These are phyloP conservation scores for Cytospora piceae DNA, from an alignment of 2,329 filamentous ascomycete species.

Conservation along the genomic window DNA sequence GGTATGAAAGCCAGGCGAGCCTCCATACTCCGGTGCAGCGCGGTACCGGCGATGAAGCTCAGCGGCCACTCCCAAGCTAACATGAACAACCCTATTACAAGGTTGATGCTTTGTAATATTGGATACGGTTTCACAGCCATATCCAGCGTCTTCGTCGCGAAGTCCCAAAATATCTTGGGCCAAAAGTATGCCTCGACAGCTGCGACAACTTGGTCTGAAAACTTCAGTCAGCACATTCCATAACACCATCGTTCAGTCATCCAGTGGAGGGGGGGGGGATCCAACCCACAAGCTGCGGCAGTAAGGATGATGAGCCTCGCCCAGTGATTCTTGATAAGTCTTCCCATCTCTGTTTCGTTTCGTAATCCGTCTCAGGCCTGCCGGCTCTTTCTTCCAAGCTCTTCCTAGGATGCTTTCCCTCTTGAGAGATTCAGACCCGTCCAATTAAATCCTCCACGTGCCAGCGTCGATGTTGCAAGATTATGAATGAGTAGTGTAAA, in stretches of 20 bases:
- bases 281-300: conserved; percentile 70
- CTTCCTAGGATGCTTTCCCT: conserved; percentile 31
- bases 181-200: conserved; percentile 91
- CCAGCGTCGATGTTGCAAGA: conserved; percentile 30
- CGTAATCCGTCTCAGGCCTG: conserved; percentile 17
- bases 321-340: conserved; percentile 99
- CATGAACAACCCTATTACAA: conserved; percentile 77
- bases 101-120: conserved; percentile 85
- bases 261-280: too few species aligned
- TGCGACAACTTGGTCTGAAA: conserved; percentile 80
- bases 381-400: conserved; percentile 29
- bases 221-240: conserved; percentile 4
- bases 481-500: conserved; percentile 33
- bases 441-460: conserved; percentile 30
- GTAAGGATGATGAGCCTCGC: conserved; percentile 90
- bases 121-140: conserved; percentile 85
- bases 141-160: conserved; percentile 88
- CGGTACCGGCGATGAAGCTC: conserved; percentile 72
- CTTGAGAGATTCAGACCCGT: conserved; percentile 22
- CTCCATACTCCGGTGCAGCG: conserved; percentile 86
- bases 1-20: conserved; percentile 82
- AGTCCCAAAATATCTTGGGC: conserved; percentile 99
- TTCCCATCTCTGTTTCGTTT: conserved; percentile 71
- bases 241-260: neutral
- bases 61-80: conserved; percentile 93